Evolutionary conservation across 306 rosid species (phyloP).

Genomic region (Cicer bijugum): DNA sequence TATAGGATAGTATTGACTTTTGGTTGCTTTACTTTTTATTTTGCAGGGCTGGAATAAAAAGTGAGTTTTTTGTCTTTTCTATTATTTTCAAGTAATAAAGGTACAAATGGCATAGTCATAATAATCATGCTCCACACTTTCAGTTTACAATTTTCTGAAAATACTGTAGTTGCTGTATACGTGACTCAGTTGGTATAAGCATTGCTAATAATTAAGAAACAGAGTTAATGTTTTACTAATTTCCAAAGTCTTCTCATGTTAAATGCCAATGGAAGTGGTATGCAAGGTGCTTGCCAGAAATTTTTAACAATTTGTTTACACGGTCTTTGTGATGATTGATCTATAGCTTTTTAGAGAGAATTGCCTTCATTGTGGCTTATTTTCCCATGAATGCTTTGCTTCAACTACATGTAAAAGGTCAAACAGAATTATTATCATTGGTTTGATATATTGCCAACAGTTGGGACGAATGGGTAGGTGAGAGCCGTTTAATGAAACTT

Average conservation of each 20-base stretch:
- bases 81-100: constrained; percentile 38
- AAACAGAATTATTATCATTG: constrained; percentile 63
- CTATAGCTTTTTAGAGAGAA: constrained; percentile 27
- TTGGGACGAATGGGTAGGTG: constrained; percentile 98
- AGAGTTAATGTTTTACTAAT: constrained; percentile 8
- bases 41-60: constrained; percentile 99
- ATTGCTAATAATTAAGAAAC: constrained; percentile 18
- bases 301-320: constrained; percentile 32
- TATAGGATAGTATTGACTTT: constrained; percentile 38
- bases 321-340: constrained; percentile 34
- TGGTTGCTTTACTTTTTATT: constrained; percentile 45
- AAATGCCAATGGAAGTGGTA: constrained; percentile 40
- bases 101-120: constrained; percentile 15
- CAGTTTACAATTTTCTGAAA: constrained; percentile 31
- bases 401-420: constrained; percentile 49
- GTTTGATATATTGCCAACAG: constrained; percentile 84
- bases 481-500: constrained; percentile 75
- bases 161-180: constrained; percentile 14
- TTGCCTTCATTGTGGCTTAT: constrained; percentile 16
- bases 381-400: constrained; percentile 20
- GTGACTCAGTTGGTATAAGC: constrained; percentile 5
- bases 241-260: constrained; percentile 30
- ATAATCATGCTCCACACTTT: constrained; percentile 22
- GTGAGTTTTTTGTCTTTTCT: constrained; percentile 62
- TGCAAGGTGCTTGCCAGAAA: constrained; percentile 27